phyloP scores from a whole-genome alignment of 2,329 filamentous ascomycete species.

The Graphiopsis chlorocephala region DNA sequence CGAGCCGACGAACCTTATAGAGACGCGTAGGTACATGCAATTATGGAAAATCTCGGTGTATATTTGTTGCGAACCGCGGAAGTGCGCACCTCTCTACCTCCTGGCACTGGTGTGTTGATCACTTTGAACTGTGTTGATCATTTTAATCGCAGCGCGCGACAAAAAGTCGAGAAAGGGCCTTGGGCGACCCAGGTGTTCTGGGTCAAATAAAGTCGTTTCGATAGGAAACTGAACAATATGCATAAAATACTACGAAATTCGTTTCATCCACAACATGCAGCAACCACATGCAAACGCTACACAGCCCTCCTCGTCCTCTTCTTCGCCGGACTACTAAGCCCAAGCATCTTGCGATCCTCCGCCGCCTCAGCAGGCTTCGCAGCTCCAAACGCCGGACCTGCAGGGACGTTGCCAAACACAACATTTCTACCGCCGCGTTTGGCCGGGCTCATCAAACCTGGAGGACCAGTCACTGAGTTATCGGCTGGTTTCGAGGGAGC shows the following conservation, averaged over 20 bases:
- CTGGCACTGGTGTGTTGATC: no score
- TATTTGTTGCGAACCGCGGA: neutral
- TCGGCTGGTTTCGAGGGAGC: slow-evolving; percentile 10
- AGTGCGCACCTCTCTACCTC: no score
- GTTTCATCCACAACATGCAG: neutral
- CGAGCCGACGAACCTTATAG: neutral
- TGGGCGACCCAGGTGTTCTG: no score
- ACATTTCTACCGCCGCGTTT: slow-evolving; percentile 11
- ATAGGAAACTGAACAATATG: neutral
- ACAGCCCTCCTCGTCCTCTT: slow-evolving; percentile 33
- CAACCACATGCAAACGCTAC: neutral
- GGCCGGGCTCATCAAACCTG: slow-evolving; percentile 11
- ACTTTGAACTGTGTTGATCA: no score
- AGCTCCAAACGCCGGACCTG: neutral
- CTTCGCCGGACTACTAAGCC: slow-evolving; percentile 28
- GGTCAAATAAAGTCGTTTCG: neutral
- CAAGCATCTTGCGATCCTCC: slow-evolving; percentile 16
- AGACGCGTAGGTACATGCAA: neutral
- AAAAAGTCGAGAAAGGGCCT: no score
- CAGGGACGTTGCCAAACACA: neutral
- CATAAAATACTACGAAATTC: slow-evolving; percentile 4
- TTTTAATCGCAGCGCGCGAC: no score
- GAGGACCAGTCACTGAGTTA: neutral
- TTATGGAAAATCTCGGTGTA: neutral
- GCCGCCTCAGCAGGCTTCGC: slow-evolving; percentile 4